A percentile compares a stretch with the other conserved stretches of the same genome.
phyloP scores from a whole-genome alignment of 164 flowering plant species.

The Umbilicus rupestris region DNA sequence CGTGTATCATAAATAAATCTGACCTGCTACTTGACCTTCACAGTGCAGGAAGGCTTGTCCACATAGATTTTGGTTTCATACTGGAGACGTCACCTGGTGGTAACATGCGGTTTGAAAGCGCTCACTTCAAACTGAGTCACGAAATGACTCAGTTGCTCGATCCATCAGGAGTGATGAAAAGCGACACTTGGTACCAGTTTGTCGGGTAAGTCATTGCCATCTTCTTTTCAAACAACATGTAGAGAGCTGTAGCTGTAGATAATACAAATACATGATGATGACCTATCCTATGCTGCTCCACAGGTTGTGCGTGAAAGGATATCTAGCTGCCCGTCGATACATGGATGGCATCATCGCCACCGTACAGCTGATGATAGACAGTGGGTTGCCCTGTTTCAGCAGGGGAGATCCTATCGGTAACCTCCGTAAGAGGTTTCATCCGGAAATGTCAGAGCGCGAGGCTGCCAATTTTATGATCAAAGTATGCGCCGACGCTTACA shows the following conservation, averaged over 20 bases:
- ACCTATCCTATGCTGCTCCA: background rate
- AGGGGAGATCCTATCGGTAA: constrained; percentile 94
- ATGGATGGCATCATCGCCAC: constrained; percentile 93
- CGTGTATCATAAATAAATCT: background rate
- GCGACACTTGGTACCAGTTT: constrained; percentile 82
- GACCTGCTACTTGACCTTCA: constrained; percentile 13
- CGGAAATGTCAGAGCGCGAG: constrained; percentile 94
- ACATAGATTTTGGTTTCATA: constrained; percentile 98
- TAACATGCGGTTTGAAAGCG: constrained; percentile 98
- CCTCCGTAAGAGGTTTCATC: constrained; percentile 90
- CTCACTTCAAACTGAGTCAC: constrained; percentile 96
- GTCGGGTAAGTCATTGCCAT: constrained; percentile 40
- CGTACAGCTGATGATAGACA: constrained; percentile 74
- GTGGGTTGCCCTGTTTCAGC: constrained; percentile 97
- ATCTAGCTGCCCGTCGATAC: constrained; percentile 80
- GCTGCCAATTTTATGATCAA: constrained; percentile 92
- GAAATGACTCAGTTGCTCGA: constrained; percentile 98
- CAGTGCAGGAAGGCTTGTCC: constrained; percentile 95
- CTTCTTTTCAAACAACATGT: background rate
- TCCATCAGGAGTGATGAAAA: constrained; percentile 98
- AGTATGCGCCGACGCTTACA: constrained; percentile 83
- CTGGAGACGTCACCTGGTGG: constrained; percentile 95
- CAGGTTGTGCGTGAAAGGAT: constrained; percentile 96
- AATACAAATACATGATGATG: too few relatives aligned
- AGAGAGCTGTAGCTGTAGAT: too few relatives aligned